phyloP scores from a whole-genome alignment of 371 early-diverging fungal genomes.

The Syncephalastrum racemosum region DNA sequence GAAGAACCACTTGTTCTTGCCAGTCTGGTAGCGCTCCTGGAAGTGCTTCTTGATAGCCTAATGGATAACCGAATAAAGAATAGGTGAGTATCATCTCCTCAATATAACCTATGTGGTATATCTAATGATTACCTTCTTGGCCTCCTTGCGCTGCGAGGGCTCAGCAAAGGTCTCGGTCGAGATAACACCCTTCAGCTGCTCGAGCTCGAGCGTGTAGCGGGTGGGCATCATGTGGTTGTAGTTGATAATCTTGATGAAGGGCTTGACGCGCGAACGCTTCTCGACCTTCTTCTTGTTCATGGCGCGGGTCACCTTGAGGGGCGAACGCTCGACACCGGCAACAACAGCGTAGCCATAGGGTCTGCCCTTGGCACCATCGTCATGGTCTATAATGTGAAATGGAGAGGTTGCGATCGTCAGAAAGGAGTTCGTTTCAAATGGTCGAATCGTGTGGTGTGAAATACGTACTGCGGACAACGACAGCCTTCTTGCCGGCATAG shows the following conservation, averaged over 20 bases:
- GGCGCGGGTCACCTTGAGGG: conserved; percentile 91
- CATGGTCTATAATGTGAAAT: conserved; percentile 51
- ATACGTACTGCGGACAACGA: conserved; percentile 90
- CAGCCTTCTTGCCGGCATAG: conserved; percentile 99
- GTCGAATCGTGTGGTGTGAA: conserved; percentile 1
- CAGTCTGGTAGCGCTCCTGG: conserved; percentile 92
- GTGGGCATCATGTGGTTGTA: conserved; percentile 99
- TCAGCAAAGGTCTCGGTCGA: conserved; percentile 91
- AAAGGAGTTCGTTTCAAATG: conserved; percentile 1
- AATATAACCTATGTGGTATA: background rate
- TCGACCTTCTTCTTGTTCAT: conserved; percentile 95
- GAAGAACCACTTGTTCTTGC: conserved; percentile 99
- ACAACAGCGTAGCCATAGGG: conserved; percentile 97
- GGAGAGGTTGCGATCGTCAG: background rate
- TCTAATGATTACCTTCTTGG: conserved; percentile 69
- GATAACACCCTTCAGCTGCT: conserved; percentile 85
- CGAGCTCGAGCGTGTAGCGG: conserved; percentile 87
- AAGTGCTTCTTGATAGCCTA: conserved; percentile 89
- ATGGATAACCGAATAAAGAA: background rate
- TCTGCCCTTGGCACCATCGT: conserved; percentile 89
- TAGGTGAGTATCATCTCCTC: background rate
- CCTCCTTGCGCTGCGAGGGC: conserved; percentile 85
- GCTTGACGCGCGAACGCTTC: conserved; percentile 95
- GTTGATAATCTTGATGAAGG: conserved; percentile 98
- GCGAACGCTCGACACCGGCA: conserved; percentile 96